phyloP scores from a whole-genome alignment of 1,284 basidiomycete genomes.

The Meripilus lineatus region DNA sequence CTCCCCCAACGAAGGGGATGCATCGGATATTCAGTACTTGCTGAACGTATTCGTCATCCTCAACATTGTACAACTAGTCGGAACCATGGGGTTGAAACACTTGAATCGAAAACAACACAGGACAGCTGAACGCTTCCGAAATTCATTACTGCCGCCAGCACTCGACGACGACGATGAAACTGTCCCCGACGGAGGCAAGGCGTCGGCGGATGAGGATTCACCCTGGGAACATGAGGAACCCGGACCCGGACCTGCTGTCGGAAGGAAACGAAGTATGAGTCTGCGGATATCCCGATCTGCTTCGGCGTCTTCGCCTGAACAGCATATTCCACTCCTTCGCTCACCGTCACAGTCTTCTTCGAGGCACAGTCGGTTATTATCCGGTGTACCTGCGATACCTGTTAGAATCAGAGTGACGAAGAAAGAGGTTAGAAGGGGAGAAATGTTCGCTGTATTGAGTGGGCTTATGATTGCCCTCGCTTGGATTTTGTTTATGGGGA shows the following conservation, averaged over 20 bases:
- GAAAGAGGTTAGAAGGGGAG: constrained; percentile 44
- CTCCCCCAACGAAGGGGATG: constrained; percentile 15
- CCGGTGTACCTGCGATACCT: constrained; percentile 13
- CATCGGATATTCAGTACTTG: constrained; percentile 41
- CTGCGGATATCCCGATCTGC: constrained; percentile 14
- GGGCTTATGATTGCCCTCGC: constrained; percentile 44
- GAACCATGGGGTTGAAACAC: constrained; percentile 42
- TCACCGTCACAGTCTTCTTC: constrained; percentile 19
- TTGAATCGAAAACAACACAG: constrained; percentile 37
- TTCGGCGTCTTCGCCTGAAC: constrained; percentile 17
- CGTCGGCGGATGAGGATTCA: neutral
- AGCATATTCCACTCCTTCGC: constrained; percentile 22
- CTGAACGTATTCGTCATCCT: constrained; percentile 55
- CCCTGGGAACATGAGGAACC: constrained; percentile 10
- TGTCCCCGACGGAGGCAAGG: constrained; percentile 2
- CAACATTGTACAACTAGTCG: constrained; percentile 56
- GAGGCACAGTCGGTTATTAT: constrained; percentile 19
- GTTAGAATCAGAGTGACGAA: constrained; percentile 25
- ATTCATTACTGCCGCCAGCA: constrained; percentile 16
- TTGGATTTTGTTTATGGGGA: constrained; percentile 65
- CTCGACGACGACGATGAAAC: constrained; percentile 14
- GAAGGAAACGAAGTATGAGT: constrained; percentile 9
- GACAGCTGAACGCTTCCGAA: constrained; percentile 16
- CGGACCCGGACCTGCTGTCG: neutral
- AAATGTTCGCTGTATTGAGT: constrained; percentile 42